Percentiles rank a stretch among this genome's conserved stretches.
These are phyloP conservation scores for Moesziomyces antarcticus DNA, from an alignment of 1,284 basidiomycete species.

Conservation along the genomic window DNA sequence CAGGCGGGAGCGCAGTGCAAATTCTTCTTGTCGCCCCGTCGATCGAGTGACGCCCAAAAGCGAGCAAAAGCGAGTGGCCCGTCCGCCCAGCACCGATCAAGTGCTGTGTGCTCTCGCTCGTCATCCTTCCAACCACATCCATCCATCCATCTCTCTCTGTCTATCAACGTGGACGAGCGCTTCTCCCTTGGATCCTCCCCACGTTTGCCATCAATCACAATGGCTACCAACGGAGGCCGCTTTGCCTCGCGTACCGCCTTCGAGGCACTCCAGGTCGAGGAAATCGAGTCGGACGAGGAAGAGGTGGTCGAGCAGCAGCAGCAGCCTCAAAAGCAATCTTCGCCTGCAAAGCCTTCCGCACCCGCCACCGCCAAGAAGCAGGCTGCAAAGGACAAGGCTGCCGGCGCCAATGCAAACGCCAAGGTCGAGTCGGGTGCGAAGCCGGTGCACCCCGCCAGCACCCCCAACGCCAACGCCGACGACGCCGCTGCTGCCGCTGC, in stretches of 20 bases:
- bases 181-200: too few relatives aligned
- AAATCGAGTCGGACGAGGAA: constrained; percentile 49
- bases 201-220: too few relatives aligned
- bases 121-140: too few relatives aligned
- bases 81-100: too few relatives aligned
- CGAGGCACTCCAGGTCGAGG: constrained; percentile 50
- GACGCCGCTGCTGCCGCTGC: constrained; percentile 3
- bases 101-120: too few relatives aligned
- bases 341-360: background rate
- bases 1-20: too few relatives aligned
- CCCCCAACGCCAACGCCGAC: background rate
- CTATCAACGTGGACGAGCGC: too few relatives aligned
- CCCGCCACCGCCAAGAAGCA: constrained; percentile 10
- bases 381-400: constrained; percentile 16
- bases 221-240: constrained; percentile 30
- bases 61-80: too few relatives aligned
- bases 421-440: constrained; percentile 10
- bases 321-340: constrained; percentile 2
- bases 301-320: constrained; percentile 19
- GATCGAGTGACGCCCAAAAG: too few relatives aligned
- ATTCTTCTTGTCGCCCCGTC: too few relatives aligned
- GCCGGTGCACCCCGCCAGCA: background rate
- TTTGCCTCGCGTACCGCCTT: constrained; percentile 53
- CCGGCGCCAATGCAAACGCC: too few relatives aligned
- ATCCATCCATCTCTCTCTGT: too few relatives aligned